Conservation (phyloP, 73 alveolate genomes). For the Uronychia setigera region DNA sequence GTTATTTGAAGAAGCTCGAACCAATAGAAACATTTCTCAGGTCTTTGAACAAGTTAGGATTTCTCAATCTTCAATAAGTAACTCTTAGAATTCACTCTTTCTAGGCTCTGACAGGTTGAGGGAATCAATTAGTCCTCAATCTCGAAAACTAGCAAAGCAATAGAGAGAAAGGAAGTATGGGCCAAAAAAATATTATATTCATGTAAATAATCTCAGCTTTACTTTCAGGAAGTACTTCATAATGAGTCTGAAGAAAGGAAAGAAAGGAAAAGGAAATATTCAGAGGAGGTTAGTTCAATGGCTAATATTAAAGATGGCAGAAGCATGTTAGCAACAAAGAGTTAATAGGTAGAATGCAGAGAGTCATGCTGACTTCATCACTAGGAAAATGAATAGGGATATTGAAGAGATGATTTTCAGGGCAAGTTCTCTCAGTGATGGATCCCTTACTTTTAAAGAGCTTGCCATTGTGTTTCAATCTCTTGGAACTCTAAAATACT, state of each 20-base stretch:
- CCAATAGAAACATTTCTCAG: neutral
- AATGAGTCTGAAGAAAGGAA: neutral
- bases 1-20: neutral
- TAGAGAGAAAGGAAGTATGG: neutral
- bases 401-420: neutral
- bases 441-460: neutral
- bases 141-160: neutral
- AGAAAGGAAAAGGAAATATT: neutral
- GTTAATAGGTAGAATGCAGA: no score
- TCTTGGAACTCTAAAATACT: neutral
- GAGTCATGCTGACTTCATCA: no score
- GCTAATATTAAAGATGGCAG: neutral
- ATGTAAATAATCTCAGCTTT: neutral
- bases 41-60: neutral
- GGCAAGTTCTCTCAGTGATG: neutral
- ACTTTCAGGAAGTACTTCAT: neutral
- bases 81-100: no score
- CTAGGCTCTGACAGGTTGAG: neutral
- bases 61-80: neutral
- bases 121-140: neutral
- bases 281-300: no score
- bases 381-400: neutral
- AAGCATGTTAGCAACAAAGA: neutral
- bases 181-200: neutral
- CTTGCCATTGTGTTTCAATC: neutral